Base-by-base conservation (phyloP, 2,329 filamentous ascomycete species). In the Stachybotrys chlorohalonatus region DNA sequence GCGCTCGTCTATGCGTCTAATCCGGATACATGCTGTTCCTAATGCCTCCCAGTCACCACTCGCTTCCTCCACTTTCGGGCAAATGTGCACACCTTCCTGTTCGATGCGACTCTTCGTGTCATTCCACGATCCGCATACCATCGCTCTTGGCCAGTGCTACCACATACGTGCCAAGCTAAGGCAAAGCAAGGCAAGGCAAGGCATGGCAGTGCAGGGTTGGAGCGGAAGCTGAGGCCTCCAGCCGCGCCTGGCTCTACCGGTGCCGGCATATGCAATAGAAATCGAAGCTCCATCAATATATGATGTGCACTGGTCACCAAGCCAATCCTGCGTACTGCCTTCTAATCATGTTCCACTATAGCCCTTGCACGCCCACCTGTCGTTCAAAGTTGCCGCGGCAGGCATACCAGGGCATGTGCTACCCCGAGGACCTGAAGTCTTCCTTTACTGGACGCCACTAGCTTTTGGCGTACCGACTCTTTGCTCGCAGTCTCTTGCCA, bases 401-500 rank as follows among this genome's bases (percentile, higher is more conserved):
- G 36, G 13, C 13, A 13, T 3, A 42, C 36, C 36, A 9, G 8
- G 36, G 36, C 36, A 42, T 42, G 13, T 42, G 36, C 2, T 13
- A 42, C 36, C 9, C 13, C 36, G 8, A 13, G 36, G 8, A 42
- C 5, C 36, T 42, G 36, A 42, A 42, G 9, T 9, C 9, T 3
- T 13, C 13, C 36, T 42, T 42, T 3, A 42, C 36, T 5, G 36
- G 36, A 42, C 2, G 36, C 36, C 36, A 42, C 58, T 58, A 70
- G 16, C 59, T 60, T 52, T 62, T 70, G 31, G 81, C 80, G 66
- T 76, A 85, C 51, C 76, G 74, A 61, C 82, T 85, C 54, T 70
- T 76, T 17, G 70, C 70, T 53, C 82, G 75, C 56, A 86, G 75
- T 55, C 62, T 69, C 68, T 84, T 84, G 49, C 83, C 82, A 57